These are phyloP conservation scores for Picochlorum sp. DNA, from an alignment of 139 green algal species.

Conservation along the genomic window DNA sequence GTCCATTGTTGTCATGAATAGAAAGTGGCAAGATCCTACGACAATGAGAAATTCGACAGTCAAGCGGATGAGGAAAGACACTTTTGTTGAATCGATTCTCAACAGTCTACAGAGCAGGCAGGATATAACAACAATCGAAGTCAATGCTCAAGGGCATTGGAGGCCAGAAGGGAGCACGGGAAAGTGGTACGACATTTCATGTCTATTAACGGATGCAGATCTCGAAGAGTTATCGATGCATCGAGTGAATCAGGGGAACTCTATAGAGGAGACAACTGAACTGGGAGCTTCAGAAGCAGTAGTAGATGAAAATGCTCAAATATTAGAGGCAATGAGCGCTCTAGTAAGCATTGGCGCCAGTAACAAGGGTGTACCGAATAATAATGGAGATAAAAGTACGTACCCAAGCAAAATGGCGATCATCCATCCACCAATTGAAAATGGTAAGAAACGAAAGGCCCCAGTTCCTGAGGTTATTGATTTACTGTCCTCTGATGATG, in stretches of 20 bases:
- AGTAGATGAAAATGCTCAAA: conserved; percentile 1
- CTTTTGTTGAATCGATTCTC: conserved; percentile 24
- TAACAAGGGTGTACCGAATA: not conserved
- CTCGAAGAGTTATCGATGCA: not conserved
- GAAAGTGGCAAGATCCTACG: conserved; percentile 83
- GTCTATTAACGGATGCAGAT: not conserved
- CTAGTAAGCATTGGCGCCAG: not conserved
- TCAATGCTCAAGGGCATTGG: conserved; percentile 32
- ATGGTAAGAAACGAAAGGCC: not conserved
- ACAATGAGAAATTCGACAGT: conserved; percentile 41
- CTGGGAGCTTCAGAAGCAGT: not conserved
- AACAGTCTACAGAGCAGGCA: not conserved
- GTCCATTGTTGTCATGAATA: conserved; percentile 43
- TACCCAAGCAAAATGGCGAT: no score
- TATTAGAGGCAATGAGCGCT: conserved; percentile 4
- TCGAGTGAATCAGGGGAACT: not conserved
- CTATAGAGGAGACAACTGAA: not conserved
- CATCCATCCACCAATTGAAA: not conserved
- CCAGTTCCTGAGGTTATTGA: conserved; percentile 18
- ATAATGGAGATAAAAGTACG: no score
- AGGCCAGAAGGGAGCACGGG: conserved; percentile 11
- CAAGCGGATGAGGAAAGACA: conserved; percentile 45
- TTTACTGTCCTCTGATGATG: conserved; percentile 13
- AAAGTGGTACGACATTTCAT: not conserved
- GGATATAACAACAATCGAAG: not conserved